These are phyloP conservation scores for Niebla homalea DNA, from an alignment of 495 filamentous ascomycete genomes.

Conservation along the genomic window DNA sequence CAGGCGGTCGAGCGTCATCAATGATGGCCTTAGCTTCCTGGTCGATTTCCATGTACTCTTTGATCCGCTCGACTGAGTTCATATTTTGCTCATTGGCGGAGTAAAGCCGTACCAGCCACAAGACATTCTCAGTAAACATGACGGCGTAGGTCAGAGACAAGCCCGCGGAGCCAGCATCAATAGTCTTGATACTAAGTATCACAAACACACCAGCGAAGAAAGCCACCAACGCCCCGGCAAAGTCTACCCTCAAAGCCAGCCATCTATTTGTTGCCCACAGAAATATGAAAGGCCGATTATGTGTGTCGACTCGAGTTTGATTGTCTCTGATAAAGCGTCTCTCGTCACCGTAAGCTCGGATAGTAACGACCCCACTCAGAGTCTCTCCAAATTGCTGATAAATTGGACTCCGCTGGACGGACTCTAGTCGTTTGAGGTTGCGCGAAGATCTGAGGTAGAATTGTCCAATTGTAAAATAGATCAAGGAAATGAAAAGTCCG, in stretches of 20 bases:
- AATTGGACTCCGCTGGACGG: conserved; percentile 82
- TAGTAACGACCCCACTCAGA: conserved; percentile 88
- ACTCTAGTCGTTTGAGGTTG: conserved; percentile 90
- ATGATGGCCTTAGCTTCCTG: conserved; percentile 77
- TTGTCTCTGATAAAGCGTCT: conserved; percentile 91
- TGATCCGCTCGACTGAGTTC: conserved; percentile 98
- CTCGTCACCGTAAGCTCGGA: conserved; percentile 92
- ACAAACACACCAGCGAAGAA: conserved; percentile 94
- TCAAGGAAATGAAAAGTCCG: conserved; percentile 65
- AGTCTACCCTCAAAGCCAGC: conserved; percentile 86
- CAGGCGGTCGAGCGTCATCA: conserved; percentile 59
- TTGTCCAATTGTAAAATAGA: conserved; percentile 71
- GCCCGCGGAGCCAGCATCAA: conserved; percentile 90
- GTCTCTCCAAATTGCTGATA: conserved; percentile 99
- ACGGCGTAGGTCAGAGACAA: conserved; percentile 96
- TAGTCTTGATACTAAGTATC: conserved; percentile 64
- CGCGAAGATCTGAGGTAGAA: conserved; percentile 87
- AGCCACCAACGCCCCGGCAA: conserved; percentile 78
- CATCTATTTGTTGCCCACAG: conserved; percentile 96
- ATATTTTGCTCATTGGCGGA: conserved; percentile 96
- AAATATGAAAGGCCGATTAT: conserved; percentile 88
- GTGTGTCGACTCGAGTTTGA: conserved; percentile 72
- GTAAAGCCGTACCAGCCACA: conserved; percentile 96
- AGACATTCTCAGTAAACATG: conserved; percentile 89
- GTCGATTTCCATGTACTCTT: conserved; percentile 93